Conservation (phyloP, 225 moss, liverwort and hornwort species). For the Straminergon stramineum region DNA sequence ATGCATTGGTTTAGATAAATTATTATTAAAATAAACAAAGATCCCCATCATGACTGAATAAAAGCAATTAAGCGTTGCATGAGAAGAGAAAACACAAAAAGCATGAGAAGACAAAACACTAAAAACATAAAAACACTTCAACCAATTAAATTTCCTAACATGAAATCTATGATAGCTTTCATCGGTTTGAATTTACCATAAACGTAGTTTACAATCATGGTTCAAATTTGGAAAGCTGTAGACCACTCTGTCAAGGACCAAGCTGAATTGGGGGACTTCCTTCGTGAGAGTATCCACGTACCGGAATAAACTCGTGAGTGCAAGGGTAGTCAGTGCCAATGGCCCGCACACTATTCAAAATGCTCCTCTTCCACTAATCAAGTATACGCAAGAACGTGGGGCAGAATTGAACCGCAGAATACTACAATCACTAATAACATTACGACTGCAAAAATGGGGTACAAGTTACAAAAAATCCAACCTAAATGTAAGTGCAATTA, state of each 20-base stretch:
- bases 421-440: conserved; percentile 12
- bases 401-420: conserved; percentile 1
- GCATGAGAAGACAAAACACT: too few relatives aligned
- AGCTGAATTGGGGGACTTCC: background rate
- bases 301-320: background rate
- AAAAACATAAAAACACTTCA: background rate
- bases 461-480: conserved; percentile 12
- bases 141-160: too few relatives aligned
- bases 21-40: too few relatives aligned
- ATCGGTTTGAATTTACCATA: too few relatives aligned
- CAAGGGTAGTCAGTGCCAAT: background rate
- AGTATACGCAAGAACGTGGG: conserved; percentile 1
- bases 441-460: conserved; percentile 34
- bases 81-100: background rate
- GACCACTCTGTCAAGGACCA: background rate
- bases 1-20: too few relatives aligned
- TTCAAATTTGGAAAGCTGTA: background rate
- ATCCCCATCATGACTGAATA: too few relatives aligned
- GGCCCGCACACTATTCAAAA: background rate
- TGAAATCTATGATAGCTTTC: background rate
- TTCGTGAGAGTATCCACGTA: background rate
- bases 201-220: background rate
- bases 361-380: conserved; percentile 3
- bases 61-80: background rate
- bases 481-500: conserved; percentile 14